Base-by-base conservation (phyloP, 1,284 basidiomycete species). In the Rhodotorula mucilaginosa region DNA sequence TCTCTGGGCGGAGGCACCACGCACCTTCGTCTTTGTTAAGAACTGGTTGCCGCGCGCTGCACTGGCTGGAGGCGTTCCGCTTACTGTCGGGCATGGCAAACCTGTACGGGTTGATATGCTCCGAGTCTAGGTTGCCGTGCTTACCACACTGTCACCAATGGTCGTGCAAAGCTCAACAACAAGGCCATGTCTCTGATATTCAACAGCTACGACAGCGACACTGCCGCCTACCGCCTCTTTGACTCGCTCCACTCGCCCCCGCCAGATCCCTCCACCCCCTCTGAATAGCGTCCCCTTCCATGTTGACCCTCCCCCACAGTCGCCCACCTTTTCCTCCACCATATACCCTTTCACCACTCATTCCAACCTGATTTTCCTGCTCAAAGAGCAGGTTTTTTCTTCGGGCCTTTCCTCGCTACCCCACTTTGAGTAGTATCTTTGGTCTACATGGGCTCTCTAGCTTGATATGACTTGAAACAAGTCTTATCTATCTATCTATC, bases 1-100 rank as follows among this genome's bases (percentile, higher is more conserved):
- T 39, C 79, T 82, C 15, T 83, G 82, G 82, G 78, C 76, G 0
- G 79, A 83, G 64, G 81, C 80, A 1, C 67, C 79, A 29, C 47
- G 67, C 4, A 79, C 81, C 65, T 73, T 70, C 19, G 67, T 78
- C 13, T 83, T 80, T 78, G 44, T 83, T 5, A 73, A 76, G 48
- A 83, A 84, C 68, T 76, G 79, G 2, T 77, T 79, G 1, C 74
- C 79, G 2, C 81, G 80, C 16, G 65, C 69, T 1, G 79, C 79
- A 6, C 10, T 72, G 34, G 47, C 34, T 23, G 34, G 65, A 1
- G 54, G 63, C 18, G 82, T 81, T 12, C 82, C 82, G 5, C 76
- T 77, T 62, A 76, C 81, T 68, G 60, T 70, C 19, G 76, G 73
- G 12, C 79, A 75, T 15, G 74, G 77, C 0, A 21, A 57, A 12